Conservation (phyloP, 2,329 filamentous ascomycete genomes). For the Stemphylium lycopersici region DNA sequence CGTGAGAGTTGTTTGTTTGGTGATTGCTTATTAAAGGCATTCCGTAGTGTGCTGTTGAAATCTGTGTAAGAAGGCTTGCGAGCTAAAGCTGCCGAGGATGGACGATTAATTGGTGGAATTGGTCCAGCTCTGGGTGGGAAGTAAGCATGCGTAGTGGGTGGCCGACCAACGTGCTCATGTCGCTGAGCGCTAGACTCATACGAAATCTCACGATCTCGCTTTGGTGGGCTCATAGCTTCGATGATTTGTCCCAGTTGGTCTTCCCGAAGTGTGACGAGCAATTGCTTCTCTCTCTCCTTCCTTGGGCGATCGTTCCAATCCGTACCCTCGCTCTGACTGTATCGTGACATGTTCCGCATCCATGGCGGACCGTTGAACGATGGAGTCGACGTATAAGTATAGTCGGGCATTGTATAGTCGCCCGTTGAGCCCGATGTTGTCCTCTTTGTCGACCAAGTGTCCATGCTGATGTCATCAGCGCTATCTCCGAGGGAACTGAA, state of each 20-base stretch:
- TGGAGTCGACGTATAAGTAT: slow-evolving; percentile 14
- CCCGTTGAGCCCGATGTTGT: slow-evolving; percentile 16
- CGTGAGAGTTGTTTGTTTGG: slow-evolving; percentile 6
- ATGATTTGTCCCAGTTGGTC: slow-evolving; percentile 39
- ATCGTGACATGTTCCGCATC: slow-evolving; percentile 5
- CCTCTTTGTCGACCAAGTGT: slow-evolving; percentile 27
- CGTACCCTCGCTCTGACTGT: slow-evolving; percentile 2
- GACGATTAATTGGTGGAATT: slow-evolving; percentile 20
- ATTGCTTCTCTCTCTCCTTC: slow-evolving; percentile 20
- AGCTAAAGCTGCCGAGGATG: slow-evolving; percentile 33
- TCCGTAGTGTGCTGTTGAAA: slow-evolving; percentile 17
- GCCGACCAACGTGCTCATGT: slow-evolving; percentile 5
- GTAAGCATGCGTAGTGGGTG: slow-evolving; percentile 12
- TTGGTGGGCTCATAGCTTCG: slow-evolving; percentile 33
- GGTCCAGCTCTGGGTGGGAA: slow-evolving; percentile 23
- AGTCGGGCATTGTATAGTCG: slow-evolving; percentile 27
- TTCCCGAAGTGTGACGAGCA: slow-evolving; percentile 32
- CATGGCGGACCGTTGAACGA: slow-evolving; percentile 18
- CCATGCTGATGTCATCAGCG: slow-evolving; percentile 28
- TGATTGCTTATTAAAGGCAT: slow-evolving; percentile 15
- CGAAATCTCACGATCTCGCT: slow-evolving; percentile 65
- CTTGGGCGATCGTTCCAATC: slow-evolving; percentile 8
- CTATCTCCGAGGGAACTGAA: slow-evolving; percentile 14
- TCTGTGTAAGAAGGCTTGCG: slow-evolving; percentile 35
- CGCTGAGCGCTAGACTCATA: slow-evolving; percentile 1